Evolutionary conservation across 805 yeast genomes (phyloP).

Genomic region (Blastobotrys parvus): DNA sequence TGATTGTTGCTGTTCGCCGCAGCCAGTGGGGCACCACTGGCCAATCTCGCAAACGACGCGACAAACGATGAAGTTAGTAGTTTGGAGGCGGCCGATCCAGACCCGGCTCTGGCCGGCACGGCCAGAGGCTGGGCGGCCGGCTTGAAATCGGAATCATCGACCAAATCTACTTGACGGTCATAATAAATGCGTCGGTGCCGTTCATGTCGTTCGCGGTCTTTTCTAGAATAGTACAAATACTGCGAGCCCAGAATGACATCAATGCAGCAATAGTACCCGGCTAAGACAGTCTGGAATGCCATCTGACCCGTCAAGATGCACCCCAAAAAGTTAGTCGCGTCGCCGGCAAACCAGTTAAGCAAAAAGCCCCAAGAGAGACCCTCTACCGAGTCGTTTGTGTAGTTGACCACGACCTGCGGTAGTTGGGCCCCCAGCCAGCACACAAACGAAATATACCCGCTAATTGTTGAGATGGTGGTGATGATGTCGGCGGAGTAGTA

Average conservation of each 20-base stretch:
- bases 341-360: slow-evolving; percentile 59
- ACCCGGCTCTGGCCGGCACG: too few species aligned
- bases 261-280: slow-evolving; percentile 63
- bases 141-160: too few species aligned
- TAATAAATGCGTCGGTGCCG: neutral
- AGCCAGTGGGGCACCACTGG: slow-evolving; percentile 8
- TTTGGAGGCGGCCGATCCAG: too few species aligned
- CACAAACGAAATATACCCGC: slow-evolving; percentile 22
- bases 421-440: slow-evolving; percentile 70
- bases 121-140: too few species aligned
- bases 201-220: slow-evolving; percentile 8
- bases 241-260: slow-evolving; percentile 64
- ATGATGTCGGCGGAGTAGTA: slow-evolving; percentile 15
- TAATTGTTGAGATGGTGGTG: slow-evolving; percentile 20
- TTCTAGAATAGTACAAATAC: slow-evolving; percentile 55
- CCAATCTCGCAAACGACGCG: slow-evolving; percentile 27
- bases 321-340: slow-evolving; percentile 52
- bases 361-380: slow-evolving; percentile 58
- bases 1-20: neutral
- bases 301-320: slow-evolving; percentile 70
- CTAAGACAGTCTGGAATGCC: slow-evolving; percentile 69
- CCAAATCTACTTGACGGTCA: neutral
- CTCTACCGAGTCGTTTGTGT: slow-evolving; percentile 50
- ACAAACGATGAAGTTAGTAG: slow-evolving; percentile 24
- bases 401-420: slow-evolving; percentile 60